phyloP scores from a whole-genome alignment of 306 rosid species.

The Trifolium pratense region DNA sequence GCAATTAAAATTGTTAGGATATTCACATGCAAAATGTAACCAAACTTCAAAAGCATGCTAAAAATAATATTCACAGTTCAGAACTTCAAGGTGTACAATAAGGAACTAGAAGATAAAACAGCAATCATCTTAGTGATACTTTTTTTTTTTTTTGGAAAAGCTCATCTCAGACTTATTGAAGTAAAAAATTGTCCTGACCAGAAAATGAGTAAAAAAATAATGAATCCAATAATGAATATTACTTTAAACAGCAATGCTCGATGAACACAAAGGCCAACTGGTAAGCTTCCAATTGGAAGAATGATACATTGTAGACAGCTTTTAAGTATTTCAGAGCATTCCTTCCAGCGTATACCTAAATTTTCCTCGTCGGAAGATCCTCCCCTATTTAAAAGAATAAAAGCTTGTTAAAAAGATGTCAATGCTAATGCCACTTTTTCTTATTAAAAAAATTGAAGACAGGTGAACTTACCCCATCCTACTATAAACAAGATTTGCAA shows the following conservation, averaged over 20 bases:
- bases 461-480: slow-evolving; percentile 57
- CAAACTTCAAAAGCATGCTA: slow-evolving; percentile 2
- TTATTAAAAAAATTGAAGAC: neutral
- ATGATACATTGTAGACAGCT: slow-evolving; percentile 70
- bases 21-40: slow-evolving; percentile 16
- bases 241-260: slow-evolving; percentile 95
- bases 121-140: slow-evolving; percentile 2
- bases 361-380: slow-evolving; percentile 48
- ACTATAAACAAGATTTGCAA: slow-evolving; percentile 53
- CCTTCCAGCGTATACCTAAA: slow-evolving; percentile 61
- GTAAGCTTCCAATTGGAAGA: slow-evolving; percentile 86
- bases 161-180: slow-evolving; percentile 8
- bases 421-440: neutral
- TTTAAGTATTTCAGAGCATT: slow-evolving; percentile 65
- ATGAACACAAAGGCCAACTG: slow-evolving; percentile 88
- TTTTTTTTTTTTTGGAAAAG: neutral
- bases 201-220: slow-evolving; percentile 28
- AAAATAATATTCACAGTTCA: slow-evolving; percentile 31
- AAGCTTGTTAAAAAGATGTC: slow-evolving; percentile 32
- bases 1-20: slow-evolving; percentile 45
- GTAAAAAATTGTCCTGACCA: slow-evolving; percentile 26
- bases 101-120: slow-evolving; percentile 19
- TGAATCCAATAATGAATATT: slow-evolving; percentile 34
- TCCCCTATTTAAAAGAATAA: slow-evolving; percentile 48
- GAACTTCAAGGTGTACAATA: slow-evolving; percentile 22